Evolutionary conservation across 495 filamentous ascomycete species (phyloP).

Genomic region (Neurospora sp.): DNA sequence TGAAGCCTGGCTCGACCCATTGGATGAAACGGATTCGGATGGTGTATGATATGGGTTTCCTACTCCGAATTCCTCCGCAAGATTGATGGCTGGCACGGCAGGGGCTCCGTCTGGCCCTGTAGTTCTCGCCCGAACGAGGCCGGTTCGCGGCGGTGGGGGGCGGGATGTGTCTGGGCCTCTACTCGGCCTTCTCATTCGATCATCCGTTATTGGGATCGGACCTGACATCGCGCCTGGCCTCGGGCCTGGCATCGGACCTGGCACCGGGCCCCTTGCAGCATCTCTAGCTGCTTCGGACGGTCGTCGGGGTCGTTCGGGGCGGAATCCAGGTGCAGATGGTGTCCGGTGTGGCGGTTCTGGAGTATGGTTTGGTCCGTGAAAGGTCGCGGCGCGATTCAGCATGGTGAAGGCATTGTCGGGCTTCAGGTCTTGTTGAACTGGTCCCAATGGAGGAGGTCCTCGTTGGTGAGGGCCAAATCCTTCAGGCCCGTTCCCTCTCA

Average conservation of each 20-base stretch:
- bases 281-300: constrained; percentile 18
- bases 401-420: constrained; percentile 25
- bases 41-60: constrained; percentile 51
- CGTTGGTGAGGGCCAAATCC: constrained; percentile 33
- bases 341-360: constrained; percentile 31
- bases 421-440: constrained; percentile 17
- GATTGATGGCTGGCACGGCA: constrained; percentile 33
- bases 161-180: constrained; percentile 38
- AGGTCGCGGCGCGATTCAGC: constrained; percentile 44
- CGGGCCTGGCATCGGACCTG: background rate
- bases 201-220: constrained; percentile 11
- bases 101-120: constrained; percentile 10
- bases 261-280: constrained; percentile 6
- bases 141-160: constrained; percentile 38
- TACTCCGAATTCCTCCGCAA: constrained; percentile 40
- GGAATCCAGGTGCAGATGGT: constrained; percentile 32
- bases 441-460: background rate
- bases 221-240: background rate
- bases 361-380: constrained; percentile 33
- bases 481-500: constrained; percentile 40
- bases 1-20: constrained; percentile 38
- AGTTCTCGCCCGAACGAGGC: constrained; percentile 25
- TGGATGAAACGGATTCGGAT: constrained; percentile 59
- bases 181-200: constrained; percentile 31
- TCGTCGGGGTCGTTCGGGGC: constrained; percentile 25